These are phyloP conservation scores for Heimioporus punctisporus DNA, from an alignment of 1,284 basidiomycete species.

Conservation along the genomic window DNA sequence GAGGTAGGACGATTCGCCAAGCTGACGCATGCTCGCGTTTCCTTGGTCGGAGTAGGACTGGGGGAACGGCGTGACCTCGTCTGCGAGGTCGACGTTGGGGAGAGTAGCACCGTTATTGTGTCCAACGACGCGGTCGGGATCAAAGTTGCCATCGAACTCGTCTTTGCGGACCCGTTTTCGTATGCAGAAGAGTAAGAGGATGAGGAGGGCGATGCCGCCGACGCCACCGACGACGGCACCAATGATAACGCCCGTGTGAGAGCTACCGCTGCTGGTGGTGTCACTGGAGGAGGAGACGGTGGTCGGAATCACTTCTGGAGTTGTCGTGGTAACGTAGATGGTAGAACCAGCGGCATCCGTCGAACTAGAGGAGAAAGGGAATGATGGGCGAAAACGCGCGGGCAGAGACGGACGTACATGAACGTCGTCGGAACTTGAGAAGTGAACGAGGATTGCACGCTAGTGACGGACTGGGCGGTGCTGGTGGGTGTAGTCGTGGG, in stretches of 20 bases:
- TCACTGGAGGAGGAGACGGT: not conserved
- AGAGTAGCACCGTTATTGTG: conserved; percentile 29
- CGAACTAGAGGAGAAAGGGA: conserved; percentile 13
- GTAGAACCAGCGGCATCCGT: conserved; percentile 24
- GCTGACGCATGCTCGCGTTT: conserved; percentile 26
- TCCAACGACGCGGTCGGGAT: conserved; percentile 44
- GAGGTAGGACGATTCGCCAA: conserved; percentile 11
- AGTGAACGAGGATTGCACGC: conserved; percentile 6
- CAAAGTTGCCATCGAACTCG: conserved; percentile 55
- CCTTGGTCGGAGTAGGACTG: conserved; percentile 10
- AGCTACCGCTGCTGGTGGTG: not conserved
- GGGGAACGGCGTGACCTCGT: conserved; percentile 38
- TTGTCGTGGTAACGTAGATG: conserved; percentile 16
- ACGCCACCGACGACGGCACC: conserved; percentile 33
- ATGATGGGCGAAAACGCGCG: not conserved
- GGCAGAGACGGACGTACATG: conserved; percentile 9
- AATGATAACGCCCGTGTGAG: conserved; percentile 26
- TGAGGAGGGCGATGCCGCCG: conserved; percentile 14
- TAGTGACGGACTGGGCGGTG: not conserved
- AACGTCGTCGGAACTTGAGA: conserved; percentile 16
- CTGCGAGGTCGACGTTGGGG: conserved; percentile 40
- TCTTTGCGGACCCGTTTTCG: conserved; percentile 19
- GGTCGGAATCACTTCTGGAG: conserved; percentile 16
- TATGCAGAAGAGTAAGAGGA: conserved; percentile 25
- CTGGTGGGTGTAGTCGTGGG: not conserved